Percentiles rank a stretch among this genome's conserved stretches.
Evolutionary conservation across 139 green algal species (phyloP).

Genomic region (Tetradesmus lagerheimii): DNA sequence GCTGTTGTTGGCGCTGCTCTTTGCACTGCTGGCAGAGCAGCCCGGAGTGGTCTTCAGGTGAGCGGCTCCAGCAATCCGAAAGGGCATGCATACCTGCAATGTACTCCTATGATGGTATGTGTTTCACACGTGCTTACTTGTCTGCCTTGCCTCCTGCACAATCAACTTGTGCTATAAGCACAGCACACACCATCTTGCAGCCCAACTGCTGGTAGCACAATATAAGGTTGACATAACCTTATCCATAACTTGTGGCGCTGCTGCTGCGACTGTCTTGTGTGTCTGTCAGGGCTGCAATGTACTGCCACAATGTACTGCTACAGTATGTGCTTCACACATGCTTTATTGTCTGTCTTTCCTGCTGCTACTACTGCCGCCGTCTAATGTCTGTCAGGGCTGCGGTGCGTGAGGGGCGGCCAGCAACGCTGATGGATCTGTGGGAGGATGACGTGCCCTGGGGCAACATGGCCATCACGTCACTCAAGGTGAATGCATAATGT

Average conservation of each 20-base stretch:
- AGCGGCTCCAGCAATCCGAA: no score
- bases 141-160: no score
- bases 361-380: neutral
- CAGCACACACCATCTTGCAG: no score
- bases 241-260: no score
- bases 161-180: no score
- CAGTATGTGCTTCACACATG: neutral
- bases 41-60: conserved; percentile 24
- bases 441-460: conserved; percentile 66
- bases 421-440: conserved; percentile 55
- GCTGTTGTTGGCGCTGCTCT: conserved; percentile 45
- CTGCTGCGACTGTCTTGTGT: no score
- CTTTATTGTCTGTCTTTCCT: neutral
- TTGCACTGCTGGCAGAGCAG: conserved; percentile 25
- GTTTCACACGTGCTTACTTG: no score
- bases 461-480: conserved; percentile 51
- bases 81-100: no score
- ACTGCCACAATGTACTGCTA: no score
- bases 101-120: no score
- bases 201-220: neutral
- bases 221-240: no score
- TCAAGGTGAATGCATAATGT: conserved; percentile 42
- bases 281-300: no score
- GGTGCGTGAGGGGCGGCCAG: neutral
- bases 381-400: conserved; percentile 33